Evolutionary conservation across 352 stramenopile species (phyloP).

Genomic region (Blastocystis sp.): DNA sequence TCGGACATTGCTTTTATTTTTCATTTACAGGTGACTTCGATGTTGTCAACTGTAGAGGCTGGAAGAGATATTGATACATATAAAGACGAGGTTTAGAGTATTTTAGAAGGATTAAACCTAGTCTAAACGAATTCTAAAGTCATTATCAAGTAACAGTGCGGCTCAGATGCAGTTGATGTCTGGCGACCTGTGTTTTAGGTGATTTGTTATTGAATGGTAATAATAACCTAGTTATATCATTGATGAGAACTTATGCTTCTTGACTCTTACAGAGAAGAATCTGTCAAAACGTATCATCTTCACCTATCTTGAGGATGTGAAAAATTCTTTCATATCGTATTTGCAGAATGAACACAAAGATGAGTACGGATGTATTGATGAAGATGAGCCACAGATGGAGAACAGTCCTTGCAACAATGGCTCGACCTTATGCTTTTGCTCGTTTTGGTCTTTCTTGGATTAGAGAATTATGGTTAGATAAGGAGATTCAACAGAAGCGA

Average conservation of each 20-base stretch:
- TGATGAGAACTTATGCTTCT: slow-evolving; percentile 58
- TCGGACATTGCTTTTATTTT: neutral
- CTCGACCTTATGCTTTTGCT: slow-evolving; percentile 17
- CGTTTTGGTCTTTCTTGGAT: neutral
- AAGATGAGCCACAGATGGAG: neutral
- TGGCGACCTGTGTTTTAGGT: slow-evolving; percentile 53
- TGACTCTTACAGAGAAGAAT: slow-evolving; percentile 60
- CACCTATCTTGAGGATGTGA: slow-evolving; percentile 46
- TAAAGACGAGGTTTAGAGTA: slow-evolving; percentile 22
- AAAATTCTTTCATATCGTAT: slow-evolving; percentile 48
- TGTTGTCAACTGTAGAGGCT: slow-evolving; percentile 44
- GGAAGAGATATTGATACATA: slow-evolving; percentile 49
- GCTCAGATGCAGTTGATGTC: slow-evolving; percentile 44
- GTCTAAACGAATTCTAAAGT: slow-evolving; percentile 47
- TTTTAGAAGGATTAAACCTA: neutral
- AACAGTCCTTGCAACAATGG: slow-evolving; percentile 50
- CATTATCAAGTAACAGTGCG: slow-evolving; percentile 42
- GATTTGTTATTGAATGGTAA: neutral
- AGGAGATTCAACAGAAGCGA: slow-evolving; percentile 49
- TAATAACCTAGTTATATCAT: slow-evolving; percentile 42
- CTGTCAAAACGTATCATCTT: slow-evolving; percentile 41
- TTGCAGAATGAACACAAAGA: slow-evolving; percentile 40
- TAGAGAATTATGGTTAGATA: slow-evolving; percentile 4
- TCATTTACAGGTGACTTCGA: slow-evolving; percentile 50
- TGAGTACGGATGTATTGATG: neutral